Base-by-base conservation (phyloP, 2,329 filamentous ascomycete genomes). In the Neonectria ditissima region DNA sequence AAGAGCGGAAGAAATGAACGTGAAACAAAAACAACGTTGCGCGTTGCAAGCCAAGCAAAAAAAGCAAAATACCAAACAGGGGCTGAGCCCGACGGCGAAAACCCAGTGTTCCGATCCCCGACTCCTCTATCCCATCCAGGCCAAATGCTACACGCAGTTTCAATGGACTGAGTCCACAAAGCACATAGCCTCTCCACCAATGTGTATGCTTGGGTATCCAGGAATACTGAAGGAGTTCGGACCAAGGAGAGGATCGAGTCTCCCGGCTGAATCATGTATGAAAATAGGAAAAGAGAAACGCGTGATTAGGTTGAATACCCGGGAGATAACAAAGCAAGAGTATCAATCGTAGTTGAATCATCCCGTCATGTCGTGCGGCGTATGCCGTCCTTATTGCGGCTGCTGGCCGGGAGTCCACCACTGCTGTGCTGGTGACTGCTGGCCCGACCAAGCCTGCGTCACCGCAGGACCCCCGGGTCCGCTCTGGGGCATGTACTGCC, bases 401-500 rank as follows among this genome's bases (percentile, higher is more conserved):
- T 87, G 84, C 65, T 82, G 83, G 65, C 83, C 82, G 60, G 81
- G 82, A 9, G 81, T 70, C 85, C 85, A 87, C 84, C 86, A 87
- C 72, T 86, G 81, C 57, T 86, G 84, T 1, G 88, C 84, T 9
- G 87, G 84, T 62, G 89, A 89, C 70, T 90, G 89, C 70, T 91
- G 88, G 39, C 87, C 81, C 7, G 82, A 82, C 84, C 84, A 88
- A 4, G 80, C 75, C 65, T 87, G 86, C 2, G 83, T 82, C 22
- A 83, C 83, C 6, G 84, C 80, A 11, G 85, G 84, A 7, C 80
- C 78, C 4, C 79, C 79, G 4, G 88, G 78, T 70, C 84, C 79
- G 77, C 85, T 80, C 78, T 89, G 83, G 72, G 91, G 88, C 87
- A 93, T 86, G 80, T 91, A 91, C 73, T 89, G 86, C 55, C 89